Percentiles rank a stretch among this genome's conserved stretches.
These are phyloP conservation scores for Osmanthus fragrans DNA, from an alignment of 257 asterid species.

Conservation along the genomic window DNA sequence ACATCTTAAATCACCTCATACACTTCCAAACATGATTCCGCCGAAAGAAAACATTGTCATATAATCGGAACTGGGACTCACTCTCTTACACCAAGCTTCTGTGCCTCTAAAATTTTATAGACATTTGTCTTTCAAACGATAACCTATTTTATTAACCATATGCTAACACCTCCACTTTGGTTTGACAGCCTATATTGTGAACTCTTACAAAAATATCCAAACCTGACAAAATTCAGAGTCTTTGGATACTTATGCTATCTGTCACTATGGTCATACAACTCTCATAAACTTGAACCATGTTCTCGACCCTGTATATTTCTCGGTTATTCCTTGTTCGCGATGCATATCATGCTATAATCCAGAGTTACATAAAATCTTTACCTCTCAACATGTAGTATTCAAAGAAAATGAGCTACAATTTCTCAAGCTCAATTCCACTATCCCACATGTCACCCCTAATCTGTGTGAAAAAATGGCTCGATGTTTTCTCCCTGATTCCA, in stretches of 20 bases:
- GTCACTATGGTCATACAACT: background rate
- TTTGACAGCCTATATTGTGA: background rate
- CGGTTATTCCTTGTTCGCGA: background rate
- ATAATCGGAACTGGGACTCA: background rate
- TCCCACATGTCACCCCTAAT: background rate
- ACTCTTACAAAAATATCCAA: background rate
- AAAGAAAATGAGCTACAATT: background rate
- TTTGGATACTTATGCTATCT: background rate
- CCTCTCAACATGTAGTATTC: background rate
- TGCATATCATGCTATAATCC: background rate
- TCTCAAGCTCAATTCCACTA: background rate
- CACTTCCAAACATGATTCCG: background rate
- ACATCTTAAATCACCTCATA: background rate
- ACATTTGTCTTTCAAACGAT: background rate
- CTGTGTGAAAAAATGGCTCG: background rate
- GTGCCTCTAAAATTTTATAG: background rate
- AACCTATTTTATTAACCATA: background rate
- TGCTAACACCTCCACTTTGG: background rate
- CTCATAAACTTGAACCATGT: background rate
- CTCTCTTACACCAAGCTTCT: background rate
- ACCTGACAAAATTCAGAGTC: background rate
- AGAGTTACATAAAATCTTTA: background rate
- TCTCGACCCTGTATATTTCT: background rate
- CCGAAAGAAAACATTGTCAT: background rate
- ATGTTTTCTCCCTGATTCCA: background rate